Percentiles rank a stretch among this genome's conserved stretches.
These are phyloP conservation scores for Penicillium fimorum DNA, from an alignment of 495 filamentous ascomycete genomes.

Conservation along the genomic window DNA sequence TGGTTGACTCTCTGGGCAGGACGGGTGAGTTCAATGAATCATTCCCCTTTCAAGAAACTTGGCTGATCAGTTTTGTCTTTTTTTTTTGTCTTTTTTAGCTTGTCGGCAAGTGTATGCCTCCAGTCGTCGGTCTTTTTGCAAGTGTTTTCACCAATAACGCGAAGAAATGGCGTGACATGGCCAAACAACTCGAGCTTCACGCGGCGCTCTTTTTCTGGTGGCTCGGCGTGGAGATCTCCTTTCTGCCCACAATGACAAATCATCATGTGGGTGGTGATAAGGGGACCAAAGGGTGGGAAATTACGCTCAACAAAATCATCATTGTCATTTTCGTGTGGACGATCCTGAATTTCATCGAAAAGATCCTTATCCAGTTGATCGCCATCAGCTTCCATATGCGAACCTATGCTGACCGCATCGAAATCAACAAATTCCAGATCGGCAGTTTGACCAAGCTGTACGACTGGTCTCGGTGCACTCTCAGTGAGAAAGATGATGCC, in stretches of 20 bases:
- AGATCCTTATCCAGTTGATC: constrained; percentile 93
- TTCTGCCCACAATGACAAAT: constrained; percentile 60
- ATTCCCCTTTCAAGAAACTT: not conserved
- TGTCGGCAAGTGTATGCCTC: constrained; percentile 71
- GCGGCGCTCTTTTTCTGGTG: constrained; percentile 90
- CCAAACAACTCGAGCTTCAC: constrained; percentile 80
- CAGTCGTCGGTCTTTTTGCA: constrained; percentile 60
- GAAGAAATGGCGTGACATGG: constrained; percentile 94
- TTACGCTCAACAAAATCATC: constrained; percentile 81
- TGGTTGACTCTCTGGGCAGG: constrained; percentile 91
- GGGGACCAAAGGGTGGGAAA: constrained; percentile 66
- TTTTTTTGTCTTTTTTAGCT: constrained; percentile 46
- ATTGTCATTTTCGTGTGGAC: constrained; percentile 77
- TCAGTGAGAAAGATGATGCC: constrained; percentile 69
- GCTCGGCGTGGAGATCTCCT: constrained; percentile 72
- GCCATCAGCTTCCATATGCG: constrained; percentile 88
- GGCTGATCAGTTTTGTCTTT: not conserved
- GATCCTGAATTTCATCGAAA: constrained; percentile 81
- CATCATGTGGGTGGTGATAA: constrained; percentile 64
- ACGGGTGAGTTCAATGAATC: constrained; percentile 44
- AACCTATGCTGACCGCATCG: constrained; percentile 89
- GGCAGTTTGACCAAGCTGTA: constrained; percentile 79
- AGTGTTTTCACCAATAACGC: constrained; percentile 81
- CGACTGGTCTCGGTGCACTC: constrained; percentile 69
- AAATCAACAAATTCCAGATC: constrained; percentile 88